These are phyloP conservation scores for Aspergillus saccharolyticus DNA, from an alignment of 495 filamentous ascomycete genomes.

Conservation along the genomic window DNA sequence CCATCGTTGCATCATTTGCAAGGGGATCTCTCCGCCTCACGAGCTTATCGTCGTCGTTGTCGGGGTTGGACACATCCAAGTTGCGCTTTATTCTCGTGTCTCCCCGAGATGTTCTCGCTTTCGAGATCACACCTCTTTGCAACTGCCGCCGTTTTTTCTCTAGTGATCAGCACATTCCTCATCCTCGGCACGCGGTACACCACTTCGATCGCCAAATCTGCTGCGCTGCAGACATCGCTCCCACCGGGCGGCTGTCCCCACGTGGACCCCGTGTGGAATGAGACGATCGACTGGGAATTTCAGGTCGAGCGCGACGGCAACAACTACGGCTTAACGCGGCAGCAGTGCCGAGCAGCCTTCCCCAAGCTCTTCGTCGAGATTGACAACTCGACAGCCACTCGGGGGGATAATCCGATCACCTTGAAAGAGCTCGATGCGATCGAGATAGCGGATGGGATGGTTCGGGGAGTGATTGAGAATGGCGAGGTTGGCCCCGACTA, in stretches of 20 bases:
- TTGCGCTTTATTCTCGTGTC: no score
- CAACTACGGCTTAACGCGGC: constrained; percentile 36
- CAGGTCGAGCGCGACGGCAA: constrained; percentile 28
- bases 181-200: constrained; percentile 19
- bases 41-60: not conserved
- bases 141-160: constrained; percentile 25
- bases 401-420: constrained; percentile 18
- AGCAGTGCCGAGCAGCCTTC: constrained; percentile 40
- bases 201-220: constrained; percentile 20
- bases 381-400: constrained; percentile 30
- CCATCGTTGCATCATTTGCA: not conserved
- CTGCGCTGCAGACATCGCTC: constrained; percentile 19
- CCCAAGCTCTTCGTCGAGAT: constrained; percentile 43
- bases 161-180: constrained; percentile 31
- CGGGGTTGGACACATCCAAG: no score
- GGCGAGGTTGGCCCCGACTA: constrained; percentile 31
- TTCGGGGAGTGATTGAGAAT: constrained; percentile 36
- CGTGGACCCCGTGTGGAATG: not conserved
- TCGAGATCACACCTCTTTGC: constrained; percentile 24
- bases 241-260: constrained; percentile 7
- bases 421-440: constrained; percentile 31
- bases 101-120: not conserved
- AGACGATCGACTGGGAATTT: constrained; percentile 29
- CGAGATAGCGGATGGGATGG: constrained; percentile 31
- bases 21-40: not conserved